phyloP scores from a whole-genome alignment of 371 early-diverging fungal species.

The Capniomyces stellatus region DNA sequence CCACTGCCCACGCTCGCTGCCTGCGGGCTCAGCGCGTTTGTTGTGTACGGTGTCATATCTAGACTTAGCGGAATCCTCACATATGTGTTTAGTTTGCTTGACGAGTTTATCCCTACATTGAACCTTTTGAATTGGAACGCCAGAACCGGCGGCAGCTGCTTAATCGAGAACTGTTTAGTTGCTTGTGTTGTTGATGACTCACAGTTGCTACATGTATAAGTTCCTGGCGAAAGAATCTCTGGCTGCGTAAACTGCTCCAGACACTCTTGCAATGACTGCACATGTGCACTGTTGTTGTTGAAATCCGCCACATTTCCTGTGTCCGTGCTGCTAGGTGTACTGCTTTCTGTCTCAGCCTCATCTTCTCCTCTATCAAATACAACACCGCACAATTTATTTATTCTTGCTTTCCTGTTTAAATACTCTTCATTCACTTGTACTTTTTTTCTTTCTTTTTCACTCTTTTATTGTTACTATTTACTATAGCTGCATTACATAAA shows the following conservation, averaged over 20 bases:
- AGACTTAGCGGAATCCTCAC: slow-evolving; percentile 70
- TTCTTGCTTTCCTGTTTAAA: neutral
- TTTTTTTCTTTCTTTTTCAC: too few relatives aligned
- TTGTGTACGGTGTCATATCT: slow-evolving; percentile 84
- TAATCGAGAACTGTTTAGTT: slow-evolving; percentile 70
- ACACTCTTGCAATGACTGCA: slow-evolving; percentile 17
- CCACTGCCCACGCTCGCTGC: slow-evolving; percentile 2
- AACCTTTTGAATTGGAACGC: slow-evolving; percentile 87
- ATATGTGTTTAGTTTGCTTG: slow-evolving; percentile 70
- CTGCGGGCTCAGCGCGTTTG: slow-evolving; percentile 22
- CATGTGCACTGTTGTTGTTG: neutral
- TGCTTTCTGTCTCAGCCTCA: slow-evolving; percentile 6
- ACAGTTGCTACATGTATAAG: slow-evolving; percentile 58
- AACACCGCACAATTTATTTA: neutral
- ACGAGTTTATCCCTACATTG: slow-evolving; percentile 42
- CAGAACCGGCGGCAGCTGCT: slow-evolving; percentile 68
- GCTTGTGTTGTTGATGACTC: slow-evolving; percentile 43
- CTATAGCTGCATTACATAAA: too few relatives aligned
- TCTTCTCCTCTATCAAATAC: slow-evolving; percentile 3
- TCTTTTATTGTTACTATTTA: too few relatives aligned
- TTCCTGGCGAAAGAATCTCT: slow-evolving; percentile 44
- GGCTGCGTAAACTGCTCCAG: slow-evolving; percentile 46
- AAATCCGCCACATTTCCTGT: neutral
- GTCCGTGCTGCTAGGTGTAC: neutral
- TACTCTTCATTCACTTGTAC: neutral